Base-by-base conservation (phyloP, 2,329 filamentous ascomycete genomes). In the Colletotrichum simmondsii region DNA sequence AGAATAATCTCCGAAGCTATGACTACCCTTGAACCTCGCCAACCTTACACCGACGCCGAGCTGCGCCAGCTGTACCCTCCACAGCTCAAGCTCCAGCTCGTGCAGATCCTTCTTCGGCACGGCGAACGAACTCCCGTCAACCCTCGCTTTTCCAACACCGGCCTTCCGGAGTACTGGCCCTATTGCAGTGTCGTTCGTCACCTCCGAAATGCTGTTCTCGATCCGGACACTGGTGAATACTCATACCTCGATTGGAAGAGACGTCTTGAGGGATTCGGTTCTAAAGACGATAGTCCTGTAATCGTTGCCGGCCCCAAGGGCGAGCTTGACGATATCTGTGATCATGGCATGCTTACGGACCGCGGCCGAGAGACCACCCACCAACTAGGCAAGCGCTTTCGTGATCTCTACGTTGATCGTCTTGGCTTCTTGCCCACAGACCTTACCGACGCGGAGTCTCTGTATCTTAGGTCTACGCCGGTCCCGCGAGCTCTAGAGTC, bases 91-190 rank as follows among this genome's bases (percentile, higher is more conserved):
- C 90, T 99, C 46, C 93, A 97, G 81, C 91, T 97, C 73, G 97
- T 98, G 62, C 97, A 99, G 85, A 88, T 98, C 77, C 89, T 95
- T 75, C 89, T 95, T 78, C 92, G 93, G 71, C 93, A 95, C 83
- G 93, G 93, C 83, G 90, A 92, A 85, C 92, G 96, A 71, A 96
- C 93, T 8, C 96, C 96, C 32, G 94, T 98, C 32, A 93, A 91
- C 71, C 89, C 94, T n/a, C 93, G 97, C 52, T 98, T 99, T 81
- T 90, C 94, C 79, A 97, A 96, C 84, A 89, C 90, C 60, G 91
- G 91, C 12, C 87, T 93, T n/a, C 81, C 84, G 56, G 80, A 88
- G 62, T 92, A 91, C 83, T 99, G 97, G 97, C 95, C 97, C 2
- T 98, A 98, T 84, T 99, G 97, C 84, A 89, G 90, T 75, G 90